A percentile compares a stretch with the other conserved stretches of the same genome.
Conservation (phyloP, 495 filamentous ascomycete genomes). For the Cetradonia linearis region DNA sequence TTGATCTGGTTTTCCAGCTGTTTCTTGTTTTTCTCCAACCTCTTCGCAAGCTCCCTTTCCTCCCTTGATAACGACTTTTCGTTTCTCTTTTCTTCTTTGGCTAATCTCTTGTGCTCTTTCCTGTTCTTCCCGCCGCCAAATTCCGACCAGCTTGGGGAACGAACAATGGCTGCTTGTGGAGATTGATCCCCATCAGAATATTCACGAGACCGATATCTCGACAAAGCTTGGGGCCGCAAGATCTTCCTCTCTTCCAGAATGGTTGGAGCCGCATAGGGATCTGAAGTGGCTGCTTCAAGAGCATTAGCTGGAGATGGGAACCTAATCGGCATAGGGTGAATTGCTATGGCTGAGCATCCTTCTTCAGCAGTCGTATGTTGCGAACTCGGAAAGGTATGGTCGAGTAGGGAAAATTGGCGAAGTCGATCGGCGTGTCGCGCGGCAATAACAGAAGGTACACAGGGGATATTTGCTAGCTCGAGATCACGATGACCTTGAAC, state of each 20-base stretch:
- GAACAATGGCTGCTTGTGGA: slow-evolving; percentile 7
- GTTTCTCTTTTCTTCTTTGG: slow-evolving; percentile 10
- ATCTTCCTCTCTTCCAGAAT: neutral
- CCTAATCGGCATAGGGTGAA: slow-evolving; percentile 10
- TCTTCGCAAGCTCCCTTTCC: slow-evolving; percentile 16
- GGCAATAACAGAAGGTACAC: slow-evolving; percentile 23
- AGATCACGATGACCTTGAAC: slow-evolving; percentile 12
- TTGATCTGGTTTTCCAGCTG: slow-evolving; percentile 14
- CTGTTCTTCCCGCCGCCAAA: slow-evolving; percentile 12
- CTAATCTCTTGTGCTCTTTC: slow-evolving; percentile 18
- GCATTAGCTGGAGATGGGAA: slow-evolving; percentile 23
- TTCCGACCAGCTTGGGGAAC: slow-evolving; percentile 20
- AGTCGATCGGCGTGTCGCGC: slow-evolving; percentile 23
- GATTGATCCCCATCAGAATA: slow-evolving; percentile 10
- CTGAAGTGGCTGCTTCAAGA: slow-evolving; percentile 16
- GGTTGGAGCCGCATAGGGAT: neutral
- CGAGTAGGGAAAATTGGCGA: slow-evolving; percentile 19
- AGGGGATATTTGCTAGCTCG: slow-evolving; percentile 18
- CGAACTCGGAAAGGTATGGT: slow-evolving; percentile 23
- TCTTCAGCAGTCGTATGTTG: slow-evolving; percentile 16
- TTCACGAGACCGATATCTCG: neutral
- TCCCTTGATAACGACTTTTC: slow-evolving; percentile 8
- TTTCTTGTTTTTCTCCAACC: slow-evolving; percentile 16
- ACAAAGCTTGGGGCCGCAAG: neutral
- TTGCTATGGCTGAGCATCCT: neutral